Evolutionary conservation across 805 yeast species (phyloP), one percentile per base, ranked within the genome.

Genomic region (Teunomyces funiuensis): DNA sequence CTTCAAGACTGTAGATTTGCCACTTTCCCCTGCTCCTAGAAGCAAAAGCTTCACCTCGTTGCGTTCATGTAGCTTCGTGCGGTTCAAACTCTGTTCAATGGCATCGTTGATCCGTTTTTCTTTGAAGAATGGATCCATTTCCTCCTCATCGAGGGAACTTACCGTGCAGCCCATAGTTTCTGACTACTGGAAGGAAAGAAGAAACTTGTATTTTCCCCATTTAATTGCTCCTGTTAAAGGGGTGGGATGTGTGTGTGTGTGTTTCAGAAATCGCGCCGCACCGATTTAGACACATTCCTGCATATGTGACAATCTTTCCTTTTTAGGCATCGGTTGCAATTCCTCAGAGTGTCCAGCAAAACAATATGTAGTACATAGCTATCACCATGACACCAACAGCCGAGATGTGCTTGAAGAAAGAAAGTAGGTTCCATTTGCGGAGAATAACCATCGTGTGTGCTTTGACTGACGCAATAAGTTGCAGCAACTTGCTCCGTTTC

Each of bases 21-120:
- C 97, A 39, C 91, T 82, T 58, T 90, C 98, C 4, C 97, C 98
- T 0, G 98, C 87, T 30, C 98, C 97, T 26, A 89, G 65, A n/a
- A 91, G 69, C 28, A 91, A 63, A 46, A 91, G 69, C 58, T 84
- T 88, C 26, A 84, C 75, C 50, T 78, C 83, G 45, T 78, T 77
- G 52, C 73, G 78, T 34, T 76, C 81, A 36, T 70, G 65, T 44
- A 74, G 76, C 46, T 74, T 77, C 28, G 49, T 77, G 47, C 71
- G 64, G 46, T 71, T 74, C 41, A 85, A 57, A 13, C 80, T 66
- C 53, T 80, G 82, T 49, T 85, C 90, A 39, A 86, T 82, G 5
- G 75, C 78, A 45, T 78, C 83, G 44, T 82, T 80, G 20, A 80
- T 74, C 41, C 68, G 65, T 52, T 76, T 75, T 42, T 77, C 80